Base-by-base conservation (phyloP, 495 filamentous ascomycete genomes). In the Penicillium cinerascens region DNA sequence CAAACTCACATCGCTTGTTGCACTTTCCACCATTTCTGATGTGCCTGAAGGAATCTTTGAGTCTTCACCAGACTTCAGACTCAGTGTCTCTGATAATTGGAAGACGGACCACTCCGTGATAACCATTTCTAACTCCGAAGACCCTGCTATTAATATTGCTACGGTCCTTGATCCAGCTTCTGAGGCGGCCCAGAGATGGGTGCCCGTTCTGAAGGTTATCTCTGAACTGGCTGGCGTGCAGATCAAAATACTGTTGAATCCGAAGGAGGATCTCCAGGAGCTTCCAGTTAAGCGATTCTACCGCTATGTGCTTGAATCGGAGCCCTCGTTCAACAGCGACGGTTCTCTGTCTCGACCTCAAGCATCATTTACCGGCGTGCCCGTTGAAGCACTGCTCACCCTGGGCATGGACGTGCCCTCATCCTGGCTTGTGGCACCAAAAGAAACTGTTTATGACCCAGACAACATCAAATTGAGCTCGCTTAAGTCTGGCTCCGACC, bases 281-380 rank as follows among this genome's bases (percentile, higher is more conserved):
- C 80, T 97, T 1, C 92, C 95, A 0, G 82, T 96, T 46, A 99
- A 97, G 66, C 79, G 95, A 13, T 99, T 97, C 68, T 99, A 97
- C 62, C 87, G 95, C 42, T 91, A 96, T 65, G 87, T 96, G 4
- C 74, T 99, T 0, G 79, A 87, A 7, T 87, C 91, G 2, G 83
- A 85, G 48, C 95, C 95, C 5, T 81, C 78, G 4, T 99, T 99
- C 60, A 80, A 86, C 49, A 73, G 80, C 4, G 63, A 80, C 46
- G 92, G 92, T 13, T 68, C 81, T 38, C 64, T 96, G 16, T 69
- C 68, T 29, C 70, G 79, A 13, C 80, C 86, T 0, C 68, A 76
- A 18, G 95, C 92, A 4, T 83, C 76, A 10, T 99, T 99, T 63
- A 78, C 76, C 5, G 85, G 89, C 36, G 76, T 97, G 7, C 95